A percentile compares a stretch with the other conserved stretches of the same genome.
These are phyloP conservation scores for Sphaerulina populicola DNA, from an alignment of 2,329 filamentous ascomycete species.

Conservation along the genomic window DNA sequence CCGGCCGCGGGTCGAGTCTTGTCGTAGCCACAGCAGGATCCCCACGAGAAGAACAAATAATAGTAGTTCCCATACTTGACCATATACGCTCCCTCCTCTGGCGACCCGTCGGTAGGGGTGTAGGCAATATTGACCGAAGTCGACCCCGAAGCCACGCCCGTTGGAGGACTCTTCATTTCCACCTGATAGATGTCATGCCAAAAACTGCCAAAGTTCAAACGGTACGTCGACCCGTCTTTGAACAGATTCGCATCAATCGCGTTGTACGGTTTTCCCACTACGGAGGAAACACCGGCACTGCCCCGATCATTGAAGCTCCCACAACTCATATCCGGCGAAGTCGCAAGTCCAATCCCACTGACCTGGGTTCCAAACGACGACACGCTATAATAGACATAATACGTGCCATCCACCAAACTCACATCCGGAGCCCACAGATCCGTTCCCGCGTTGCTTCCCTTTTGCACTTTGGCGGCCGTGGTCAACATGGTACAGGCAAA, in stretches of 20 bases:
- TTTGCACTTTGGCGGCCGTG: constrained; percentile 34
- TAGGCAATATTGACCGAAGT: constrained; percentile 45
- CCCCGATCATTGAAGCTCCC: constrained; percentile 56
- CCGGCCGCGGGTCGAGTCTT: constrained; percentile 45
- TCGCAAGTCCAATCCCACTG: constrained; percentile 55
- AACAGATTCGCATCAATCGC: constrained; percentile 48
- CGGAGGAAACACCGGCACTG: constrained; percentile 46
- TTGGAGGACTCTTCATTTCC: constrained; percentile 35
- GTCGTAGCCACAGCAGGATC: constrained; percentile 56
- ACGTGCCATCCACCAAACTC: constrained; percentile 47
- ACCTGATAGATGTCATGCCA: constrained; percentile 59
- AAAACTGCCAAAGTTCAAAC: constrained; percentile 59
- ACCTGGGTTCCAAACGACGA: constrained; percentile 53
- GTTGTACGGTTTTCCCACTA: constrained; percentile 37
- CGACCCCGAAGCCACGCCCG: constrained; percentile 29
- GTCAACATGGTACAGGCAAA: constrained; percentile 42
- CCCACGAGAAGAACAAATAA: constrained; percentile 57
- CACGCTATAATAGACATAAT: constrained; percentile 61
- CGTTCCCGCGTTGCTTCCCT: constrained; percentile 40
- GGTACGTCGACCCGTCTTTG: constrained; percentile 38
- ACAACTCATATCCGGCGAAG: constrained; percentile 42
- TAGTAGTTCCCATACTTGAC: constrained; percentile 51
- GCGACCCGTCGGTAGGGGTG: constrained; percentile 44
- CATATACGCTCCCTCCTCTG: constrained; percentile 51
- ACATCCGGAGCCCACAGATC: constrained; percentile 58